These are phyloP conservation scores for Fraxinus ornus DNA, from an alignment of 305 asterid genomes.

Conservation along the genomic window DNA sequence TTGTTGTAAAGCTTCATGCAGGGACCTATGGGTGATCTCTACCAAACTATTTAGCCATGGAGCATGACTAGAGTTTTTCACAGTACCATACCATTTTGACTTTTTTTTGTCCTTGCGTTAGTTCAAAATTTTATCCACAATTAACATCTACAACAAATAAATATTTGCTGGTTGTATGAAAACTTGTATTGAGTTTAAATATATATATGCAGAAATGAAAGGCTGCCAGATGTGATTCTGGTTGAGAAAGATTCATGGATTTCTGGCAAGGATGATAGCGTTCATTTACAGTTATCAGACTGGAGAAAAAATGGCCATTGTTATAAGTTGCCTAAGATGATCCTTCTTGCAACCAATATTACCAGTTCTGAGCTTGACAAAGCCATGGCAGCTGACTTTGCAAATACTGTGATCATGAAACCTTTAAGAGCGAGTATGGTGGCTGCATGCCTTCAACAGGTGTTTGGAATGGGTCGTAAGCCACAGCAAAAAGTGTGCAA, in stretches of 20 bases:
- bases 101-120: neutral
- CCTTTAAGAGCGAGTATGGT: constrained; percentile 87
- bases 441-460: constrained; percentile 83
- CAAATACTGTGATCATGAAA: constrained; percentile 73
- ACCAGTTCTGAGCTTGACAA: constrained; percentile 50
- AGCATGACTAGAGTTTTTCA: neutral
- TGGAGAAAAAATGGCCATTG: constrained; percentile 53
- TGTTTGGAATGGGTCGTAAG: constrained; percentile 53
- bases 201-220: constrained; percentile 42
- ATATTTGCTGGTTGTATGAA: neutral
- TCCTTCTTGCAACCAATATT: constrained; percentile 75
- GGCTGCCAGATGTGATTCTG: constrained; percentile 59
- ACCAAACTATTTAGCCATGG: neutral
- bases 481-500: constrained; percentile 31
- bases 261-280: constrained; percentile 49
- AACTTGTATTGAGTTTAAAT: neutral
- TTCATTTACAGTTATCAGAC: constrained; percentile 29
- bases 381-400: constrained; percentile 76
- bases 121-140: neutral
- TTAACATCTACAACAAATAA: neutral
- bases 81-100: neutral
- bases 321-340: constrained; percentile 56
- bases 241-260: constrained; percentile 85
- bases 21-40: neutral
- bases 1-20: neutral